Evolutionary conservation across 73 alveolate genomes (phyloP).

Genomic region (Paramecium tetraurelia): DNA sequence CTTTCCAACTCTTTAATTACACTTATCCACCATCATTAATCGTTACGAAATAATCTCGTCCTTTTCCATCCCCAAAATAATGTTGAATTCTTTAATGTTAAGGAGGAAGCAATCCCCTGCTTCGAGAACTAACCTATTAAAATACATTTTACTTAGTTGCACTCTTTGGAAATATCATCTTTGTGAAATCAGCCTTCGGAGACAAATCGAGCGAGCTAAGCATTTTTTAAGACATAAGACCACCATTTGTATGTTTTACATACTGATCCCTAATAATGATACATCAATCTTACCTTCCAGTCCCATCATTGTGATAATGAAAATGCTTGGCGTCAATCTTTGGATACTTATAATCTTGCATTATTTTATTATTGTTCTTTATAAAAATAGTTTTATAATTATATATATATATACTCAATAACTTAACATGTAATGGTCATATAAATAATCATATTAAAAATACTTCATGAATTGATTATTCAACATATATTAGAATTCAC

Average conservation of each 20-base stretch:
- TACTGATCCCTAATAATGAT: neutral
- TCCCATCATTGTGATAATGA: constrained; percentile 52
- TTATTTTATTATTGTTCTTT: neutral
- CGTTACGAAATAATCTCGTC: constrained; percentile 26
- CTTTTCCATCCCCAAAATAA: constrained; percentile 49
- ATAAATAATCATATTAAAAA: neutral
- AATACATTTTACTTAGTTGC: neutral
- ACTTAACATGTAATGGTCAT: neutral
- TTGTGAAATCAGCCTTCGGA: neutral
- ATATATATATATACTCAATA: neutral
- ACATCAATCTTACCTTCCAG: neutral
- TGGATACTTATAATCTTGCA: constrained; percentile 34
- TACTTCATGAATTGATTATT: neutral
- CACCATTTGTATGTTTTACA: constrained; percentile 37
- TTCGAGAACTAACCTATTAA: constrained; percentile 4
- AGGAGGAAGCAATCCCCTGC: neutral
- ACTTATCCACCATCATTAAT: constrained; percentile 54
- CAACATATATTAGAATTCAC: neutral
- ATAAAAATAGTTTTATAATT: neutral
- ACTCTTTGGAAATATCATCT: constrained; percentile 21
- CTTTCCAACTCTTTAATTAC: neutral
- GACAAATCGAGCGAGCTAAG: neutral
- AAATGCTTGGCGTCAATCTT: constrained; percentile 50
- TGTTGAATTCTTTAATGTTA: constrained; percentile 19
- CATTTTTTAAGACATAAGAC: constrained; percentile 23